Evolutionary conservation across 768 basidiomycete genomes (phyloP), one percentile per base, ranked within the genome.

Genomic region (Boletus huronensis): DNA sequence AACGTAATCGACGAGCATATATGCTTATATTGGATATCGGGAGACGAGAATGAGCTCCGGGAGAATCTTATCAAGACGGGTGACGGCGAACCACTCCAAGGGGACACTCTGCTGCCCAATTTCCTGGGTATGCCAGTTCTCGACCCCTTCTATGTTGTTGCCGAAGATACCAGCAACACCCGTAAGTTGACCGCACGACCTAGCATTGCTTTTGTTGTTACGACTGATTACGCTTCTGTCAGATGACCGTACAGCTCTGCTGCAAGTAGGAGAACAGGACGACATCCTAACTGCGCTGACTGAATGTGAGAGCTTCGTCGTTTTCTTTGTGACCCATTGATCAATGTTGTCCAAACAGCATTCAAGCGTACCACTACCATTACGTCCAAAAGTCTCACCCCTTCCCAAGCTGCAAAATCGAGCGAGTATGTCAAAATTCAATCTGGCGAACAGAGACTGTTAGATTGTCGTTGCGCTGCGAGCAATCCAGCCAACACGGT

Each of bases 401-500:
- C 35, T 2, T 17, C 17, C 5, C 3, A n/a, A n/a, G 35, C 35
- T 36, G 35, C 35, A 17, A 36, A 36, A 14, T 36, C 17, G 35
- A 5, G 5, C 35, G 17, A 54, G 17, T 65, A 61, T 52, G 5
- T 7, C 7, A 39, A 25, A 8, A 38, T 42, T 19, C 55, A 65
- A 23, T 13, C 29, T 0, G 4, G 35, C 2, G 2, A 11, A 26
- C 26, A 9, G 16, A 26, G 25, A n/a, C 31, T 66, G 2, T 55
- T 55, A 0, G 61, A 69, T 26, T 53, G 64, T 29, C 54, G 61
- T 1, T 57, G 17, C 19, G 3, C 48, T 31, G 17, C 6, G 6
- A 9, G 0, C 9, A 16, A 43, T 3, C 31, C 19, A 3, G 26
- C 16, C 3, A 17, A 53, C 31, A 62, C 62, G 0, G 25, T 26